Evolutionary conservation across 441 rosid genomes (phyloP), one percentile per base, ranked within the genome.

Genomic region (Dalechampia spathulata): DNA sequence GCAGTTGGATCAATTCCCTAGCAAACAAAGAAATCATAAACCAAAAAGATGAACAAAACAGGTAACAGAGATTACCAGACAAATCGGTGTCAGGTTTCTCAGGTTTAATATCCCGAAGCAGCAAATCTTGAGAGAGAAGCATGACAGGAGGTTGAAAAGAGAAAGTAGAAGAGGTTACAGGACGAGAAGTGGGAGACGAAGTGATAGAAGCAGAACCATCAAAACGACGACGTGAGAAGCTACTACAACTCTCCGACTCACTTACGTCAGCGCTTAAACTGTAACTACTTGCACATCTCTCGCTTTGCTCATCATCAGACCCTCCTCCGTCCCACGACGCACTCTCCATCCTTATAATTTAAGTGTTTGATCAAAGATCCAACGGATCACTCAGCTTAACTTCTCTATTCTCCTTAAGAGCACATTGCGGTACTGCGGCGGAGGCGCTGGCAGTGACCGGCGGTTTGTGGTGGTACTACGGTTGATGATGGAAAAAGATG

Each of bases 261-360:
- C 96, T 89, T 68, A 93, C 74, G 64, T 93, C 99, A 55, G 97
- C 97, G 69, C 99, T 89, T 67, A 90, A 64, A 52, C 90, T 81
- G 78, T 93, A 93, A 55, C 95, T 89, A 4, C 97, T 8, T 30
- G 5, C 96, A 74, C 90, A 79, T 58, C 90, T 76, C 65, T 83
- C 95, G 90, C 83, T 70, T n/a, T n/a, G n/a, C n/a, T n/a, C n/a
- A n/a, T 43, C 75, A 72, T 52, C 74, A 57, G 77, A 79, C 27
- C 80, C 76, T 34, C 69, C 81, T 49, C 81, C 94, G 28, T 72
- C 76, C 1, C 91, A 83, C 0, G 90, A 80, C 4, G 76, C 41
- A 67, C 90, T 88, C 39, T 75, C 91, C 96, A 89, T 84, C n/a
- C 5, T 3, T 30, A 30, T 2, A 37, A 19, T 48, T n/a, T n/a